Base-by-base conservation (phyloP, 192 early-diverging fungal species). In the Chytriomyces hyalinus region DNA sequence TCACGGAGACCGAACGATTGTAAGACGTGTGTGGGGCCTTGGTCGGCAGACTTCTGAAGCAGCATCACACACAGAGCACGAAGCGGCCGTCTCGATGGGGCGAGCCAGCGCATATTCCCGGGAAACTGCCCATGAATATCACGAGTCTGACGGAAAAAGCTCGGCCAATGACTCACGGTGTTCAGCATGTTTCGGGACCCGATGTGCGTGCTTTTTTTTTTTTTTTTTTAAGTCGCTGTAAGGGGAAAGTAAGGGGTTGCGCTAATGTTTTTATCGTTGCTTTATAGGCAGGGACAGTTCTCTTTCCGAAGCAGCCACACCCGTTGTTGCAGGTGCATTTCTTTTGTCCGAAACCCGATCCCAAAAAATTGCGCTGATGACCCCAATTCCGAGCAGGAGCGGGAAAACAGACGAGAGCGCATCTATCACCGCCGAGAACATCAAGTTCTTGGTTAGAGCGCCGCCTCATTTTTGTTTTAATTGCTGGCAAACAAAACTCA, bases 361-460 rank as follows among this genome's bases (percentile, higher is more conserved):
- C 15, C 20, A n/a, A 57, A 57, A 20, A n/a, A 20, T 57, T 57
- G 53, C 13, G 53, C 53, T 57, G 20, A 57, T 36, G 24, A 36
- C 36, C 36, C 36, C 36, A 36, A 4, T 13, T 57, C 20, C 20
- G 53, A 45, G 17, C 48, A 67, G 70, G 80, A 84, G 44, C 59
- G 59, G 13, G 82, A 80, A 28, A 61, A 67, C 15, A 53, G 61
- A 45, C 80, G 82, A 6, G 82, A 84, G 49, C 53, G 57, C 15
- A 67, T 75, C 28, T 84, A 84, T 70, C 82, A 82, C 53, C 68
- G 82, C 5, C 26, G 66, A 28, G 82, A 84, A 64, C 82, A 84
- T 69, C 75, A 84, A 43, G 76, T 64, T 22, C 50, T 83, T 9
- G 82, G 82, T 74, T 46, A n/a, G 22, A 9, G 36, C 36, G 1